Evolutionary conservation across 768 basidiomycete genomes (phyloP), one percentile per base, ranked within the genome.

Genomic region (Boletus rex-veris): DNA sequence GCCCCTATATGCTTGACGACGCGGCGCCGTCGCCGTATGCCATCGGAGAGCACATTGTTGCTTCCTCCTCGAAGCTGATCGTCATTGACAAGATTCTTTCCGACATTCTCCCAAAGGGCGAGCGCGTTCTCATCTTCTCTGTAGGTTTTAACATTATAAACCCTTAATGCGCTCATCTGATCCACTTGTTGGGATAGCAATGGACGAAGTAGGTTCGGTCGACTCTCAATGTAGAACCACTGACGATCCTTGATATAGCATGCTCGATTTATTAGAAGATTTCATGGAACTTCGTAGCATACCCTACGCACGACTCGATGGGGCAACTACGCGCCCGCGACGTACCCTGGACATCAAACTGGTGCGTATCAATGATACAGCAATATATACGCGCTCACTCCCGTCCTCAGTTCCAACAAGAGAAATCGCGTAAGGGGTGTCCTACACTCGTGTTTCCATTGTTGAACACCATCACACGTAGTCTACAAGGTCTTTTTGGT

Each of bases 231-330:
- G 46, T 41, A 12, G 38, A 52, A 7, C 0, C 5, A 14, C 2
- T 59, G 28, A 58, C n/a, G 14, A 37, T 24, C 2, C 12, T 46
- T 64, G 53, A 12, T 60, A 43, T 46, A 82, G 83, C 48, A 86
- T 88, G 81, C 77, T 90, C 52, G 82, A 88, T 54, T 62, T 85
- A 36, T 64, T 89, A 5, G 85, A 87, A 61, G 88, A 90, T 55
- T 84, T 81, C 65, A 76, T 88, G 74, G 71, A 71, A 12, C 71
- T 85, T 45, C 77, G 85, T n/a, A 62, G 63, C 3, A 83, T 84
- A 64, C 73, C 77, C 30, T 86, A 79, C 65, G 82, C 82, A 41
- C 80, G 82, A 28, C 69, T 88, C 19, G 84, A 88, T 63, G 86
- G 86, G 11, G 55, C 58, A 0, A 81, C 80, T 8, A 60, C 67